A percentile compares a stretch with the other conserved stretches of the same genome.
Evolutionary conservation across 495 filamentous ascomycete species (phyloP).

Genomic region (Xylaria intraflava): DNA sequence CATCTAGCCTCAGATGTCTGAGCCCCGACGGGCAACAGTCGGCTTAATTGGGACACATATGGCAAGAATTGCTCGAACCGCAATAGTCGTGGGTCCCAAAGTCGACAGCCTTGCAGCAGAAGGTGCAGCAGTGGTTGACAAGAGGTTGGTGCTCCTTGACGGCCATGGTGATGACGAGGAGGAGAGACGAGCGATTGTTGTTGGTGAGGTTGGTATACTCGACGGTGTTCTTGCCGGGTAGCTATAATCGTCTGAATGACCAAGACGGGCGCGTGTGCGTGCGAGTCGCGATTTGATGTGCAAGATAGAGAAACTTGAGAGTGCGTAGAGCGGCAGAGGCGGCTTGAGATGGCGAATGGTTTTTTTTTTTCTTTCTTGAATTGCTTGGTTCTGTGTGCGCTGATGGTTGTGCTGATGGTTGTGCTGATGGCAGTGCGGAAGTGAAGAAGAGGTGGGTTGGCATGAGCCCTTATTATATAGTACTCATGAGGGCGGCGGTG

Average conservation of each 20-base stretch:
- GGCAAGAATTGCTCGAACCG: slow-evolving; percentile 36
- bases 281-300: not conserved
- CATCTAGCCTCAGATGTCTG: slow-evolving; percentile 11
- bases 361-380: not conserved
- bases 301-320: not conserved
- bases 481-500: not conserved
- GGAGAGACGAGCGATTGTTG: not conserved
- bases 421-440: not conserved
- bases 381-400: not conserved
- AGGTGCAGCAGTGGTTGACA: slow-evolving; percentile 47
- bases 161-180: slow-evolving; percentile 32
- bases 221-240: not conserved
- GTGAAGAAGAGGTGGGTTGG: not conserved
- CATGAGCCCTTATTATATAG: slow-evolving; percentile 7
- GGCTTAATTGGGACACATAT: slow-evolving; percentile 38
- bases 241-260: not conserved
- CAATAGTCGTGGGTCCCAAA: slow-evolving; percentile 49
- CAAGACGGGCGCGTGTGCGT: not conserved
- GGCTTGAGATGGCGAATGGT: not conserved
- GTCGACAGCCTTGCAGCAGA: slow-evolving; percentile 47
- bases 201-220: not conserved
- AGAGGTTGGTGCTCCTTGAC: slow-evolving; percentile 39
- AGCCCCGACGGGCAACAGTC: slow-evolving; percentile 8
- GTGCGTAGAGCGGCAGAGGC: not conserved
- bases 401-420: not conserved